Evolutionary conservation across 495 filamentous ascomycete genomes (phyloP).

Genomic region (Astrocystis sublimbata): DNA sequence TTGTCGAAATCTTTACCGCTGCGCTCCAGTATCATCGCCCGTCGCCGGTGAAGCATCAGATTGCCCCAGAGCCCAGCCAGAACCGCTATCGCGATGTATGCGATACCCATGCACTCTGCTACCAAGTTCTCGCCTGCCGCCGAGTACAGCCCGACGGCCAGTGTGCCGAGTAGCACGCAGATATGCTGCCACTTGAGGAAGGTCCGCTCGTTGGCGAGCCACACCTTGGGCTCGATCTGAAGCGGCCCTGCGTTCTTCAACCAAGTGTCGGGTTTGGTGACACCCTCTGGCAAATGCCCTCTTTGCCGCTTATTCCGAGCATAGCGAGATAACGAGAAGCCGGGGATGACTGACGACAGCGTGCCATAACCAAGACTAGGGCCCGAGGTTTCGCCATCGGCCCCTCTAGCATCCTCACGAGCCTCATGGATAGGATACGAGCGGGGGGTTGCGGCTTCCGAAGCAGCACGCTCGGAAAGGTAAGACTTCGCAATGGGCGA

Average conservation of each 20-base stretch:
- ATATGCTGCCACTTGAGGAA: slow-evolving; percentile 99
- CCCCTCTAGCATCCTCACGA: slow-evolving; percentile 24
- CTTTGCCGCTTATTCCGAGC: slow-evolving; percentile 52
- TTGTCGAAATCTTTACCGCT: slow-evolving; percentile 94
- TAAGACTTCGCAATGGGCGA: slow-evolving; percentile 62
- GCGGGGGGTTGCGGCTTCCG: slow-evolving; percentile 30
- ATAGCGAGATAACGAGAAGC: slow-evolving; percentile 73
- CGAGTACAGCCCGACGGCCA: slow-evolving; percentile 85
- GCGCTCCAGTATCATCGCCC: slow-evolving; percentile 74
- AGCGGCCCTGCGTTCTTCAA: slow-evolving; percentile 92
- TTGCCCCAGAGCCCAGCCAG: slow-evolving; percentile 88
- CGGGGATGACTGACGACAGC: slow-evolving; percentile 63
- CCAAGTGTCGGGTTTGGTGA: slow-evolving; percentile 77
- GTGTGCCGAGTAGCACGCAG: slow-evolving; percentile 74
- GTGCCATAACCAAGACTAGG: slow-evolving; percentile 47
- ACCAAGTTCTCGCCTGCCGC: slow-evolving; percentile 75
- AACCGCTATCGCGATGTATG: slow-evolving; percentile 78
- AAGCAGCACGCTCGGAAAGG: slow-evolving; percentile 48
- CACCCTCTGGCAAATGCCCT: slow-evolving; percentile 70
- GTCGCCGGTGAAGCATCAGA: slow-evolving; percentile 72
- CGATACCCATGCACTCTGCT: slow-evolving; percentile 72
- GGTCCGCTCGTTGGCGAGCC: slow-evolving; percentile 96
- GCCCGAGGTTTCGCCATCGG: slow-evolving; percentile 32
- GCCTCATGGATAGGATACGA: slow-evolving; percentile 20
- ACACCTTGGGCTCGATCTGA: slow-evolving; percentile 93